Conservation (phyloP, 106 monocot genomes). For the Allium fistulosum region DNA sequence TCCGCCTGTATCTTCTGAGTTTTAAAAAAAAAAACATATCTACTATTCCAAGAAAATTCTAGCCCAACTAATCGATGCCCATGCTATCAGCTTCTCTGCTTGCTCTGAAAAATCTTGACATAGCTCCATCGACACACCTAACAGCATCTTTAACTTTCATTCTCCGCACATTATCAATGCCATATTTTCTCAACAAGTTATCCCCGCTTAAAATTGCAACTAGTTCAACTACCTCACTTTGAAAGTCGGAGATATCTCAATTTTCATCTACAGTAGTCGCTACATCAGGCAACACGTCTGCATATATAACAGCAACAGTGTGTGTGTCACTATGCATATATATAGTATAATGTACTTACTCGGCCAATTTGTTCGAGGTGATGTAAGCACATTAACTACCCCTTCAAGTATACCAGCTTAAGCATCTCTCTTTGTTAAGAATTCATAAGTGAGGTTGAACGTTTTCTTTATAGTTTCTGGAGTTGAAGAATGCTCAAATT, state of each 20-base stretch:
- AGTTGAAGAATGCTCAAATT: slow-evolving; percentile 55
- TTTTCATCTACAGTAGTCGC: slow-evolving; percentile 7
- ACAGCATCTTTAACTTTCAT: slow-evolving; percentile 18
- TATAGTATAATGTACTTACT: slow-evolving; percentile 3
- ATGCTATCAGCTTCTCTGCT: too few species aligned
- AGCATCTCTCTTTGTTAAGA: slow-evolving; percentile 33
- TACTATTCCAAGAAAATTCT: too few species aligned
- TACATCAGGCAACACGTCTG: slow-evolving; percentile 14
- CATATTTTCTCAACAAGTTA: not conserved
- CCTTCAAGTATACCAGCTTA: slow-evolving; percentile 45
- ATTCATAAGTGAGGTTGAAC: slow-evolving; percentile 36
- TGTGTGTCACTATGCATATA: too few species aligned
- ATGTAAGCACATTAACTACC: slow-evolving; percentile 11
- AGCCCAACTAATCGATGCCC: too few species aligned
- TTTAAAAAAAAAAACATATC: too few species aligned
- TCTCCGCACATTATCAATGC: not conserved
- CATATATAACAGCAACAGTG: not conserved
- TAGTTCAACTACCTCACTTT: slow-evolving; percentile 14
- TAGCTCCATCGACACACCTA: not conserved
- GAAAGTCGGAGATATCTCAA: slow-evolving; percentile 9
- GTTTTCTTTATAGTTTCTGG: slow-evolving; percentile 46
- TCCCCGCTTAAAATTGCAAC: slow-evolving; percentile 9
- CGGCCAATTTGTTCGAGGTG: slow-evolving; percentile 39
- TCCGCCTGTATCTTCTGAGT: too few species aligned
- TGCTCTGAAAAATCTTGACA: not conserved